A percentile compares a stretch with the other conserved stretches of the same genome.
These are phyloP conservation scores for Vaccinium corymbosum DNA, from an alignment of 148 eudicot genomes.

Conservation along the genomic window DNA sequence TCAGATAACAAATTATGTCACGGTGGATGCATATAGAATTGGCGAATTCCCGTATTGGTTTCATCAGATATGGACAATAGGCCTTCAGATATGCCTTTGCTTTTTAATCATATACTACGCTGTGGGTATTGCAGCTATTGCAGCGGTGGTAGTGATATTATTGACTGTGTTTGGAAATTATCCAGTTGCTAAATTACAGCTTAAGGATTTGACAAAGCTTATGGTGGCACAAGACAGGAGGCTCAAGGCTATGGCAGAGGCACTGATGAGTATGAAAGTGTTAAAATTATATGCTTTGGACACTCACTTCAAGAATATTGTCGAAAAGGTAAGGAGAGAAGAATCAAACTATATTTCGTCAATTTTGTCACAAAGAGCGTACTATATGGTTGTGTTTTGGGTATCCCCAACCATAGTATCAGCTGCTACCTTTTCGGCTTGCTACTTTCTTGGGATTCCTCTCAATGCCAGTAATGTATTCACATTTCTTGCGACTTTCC, in stretches of 20 bases:
- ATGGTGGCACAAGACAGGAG: constrained; percentile 50
- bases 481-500: constrained; percentile 50
- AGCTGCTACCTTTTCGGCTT: constrained; percentile 44
- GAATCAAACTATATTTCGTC: constrained; percentile 35
- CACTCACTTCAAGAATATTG: constrained; percentile 33
- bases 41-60: constrained; percentile 61
- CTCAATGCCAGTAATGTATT: constrained; percentile 43
- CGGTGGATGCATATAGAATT: constrained; percentile 51
- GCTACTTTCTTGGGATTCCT: constrained; percentile 37
- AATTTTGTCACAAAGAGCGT: constrained; percentile 33
- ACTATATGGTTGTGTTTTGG: constrained; percentile 41
- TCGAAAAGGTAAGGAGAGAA: constrained; percentile 34
- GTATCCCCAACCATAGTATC: constrained; percentile 40
- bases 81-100: constrained; percentile 46
- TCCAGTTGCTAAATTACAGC: constrained; percentile 49
- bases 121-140: constrained; percentile 37
- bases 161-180: constrained; percentile 37
- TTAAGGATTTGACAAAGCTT: constrained; percentile 40
- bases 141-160: constrained; percentile 33
- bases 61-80: constrained; percentile 55
- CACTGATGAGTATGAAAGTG: constrained; percentile 51
- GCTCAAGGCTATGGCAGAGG: constrained; percentile 41
- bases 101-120: constrained; percentile 31
- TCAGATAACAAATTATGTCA: constrained; percentile 51
- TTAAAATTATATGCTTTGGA: constrained; percentile 69